Conservation (phyloP, 257 asterid genomes). For the Solanum chaucha region DNA sequence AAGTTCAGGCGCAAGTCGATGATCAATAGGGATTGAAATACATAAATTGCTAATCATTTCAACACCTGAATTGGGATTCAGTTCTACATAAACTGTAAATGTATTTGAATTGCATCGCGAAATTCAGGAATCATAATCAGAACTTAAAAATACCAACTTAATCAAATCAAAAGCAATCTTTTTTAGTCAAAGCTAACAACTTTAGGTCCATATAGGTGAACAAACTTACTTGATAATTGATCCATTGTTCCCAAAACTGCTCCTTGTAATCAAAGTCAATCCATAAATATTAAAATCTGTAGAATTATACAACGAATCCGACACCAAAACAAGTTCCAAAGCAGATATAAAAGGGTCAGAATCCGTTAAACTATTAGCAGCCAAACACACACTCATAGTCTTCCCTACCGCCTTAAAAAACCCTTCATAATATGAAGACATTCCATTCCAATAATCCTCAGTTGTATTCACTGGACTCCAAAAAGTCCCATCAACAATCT, state of each 20-base stretch:
- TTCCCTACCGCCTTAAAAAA: slow-evolving; percentile 64
- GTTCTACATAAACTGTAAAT: background rate
- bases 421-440: slow-evolving; percentile 52
- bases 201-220: background rate
- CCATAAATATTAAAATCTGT: slow-evolving; percentile 54
- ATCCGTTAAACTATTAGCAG: slow-evolving; percentile 64
- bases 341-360: slow-evolving; percentile 96
- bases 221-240: slow-evolving; percentile 47
- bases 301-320: slow-evolving; percentile 70
- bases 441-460: slow-evolving; percentile 35
- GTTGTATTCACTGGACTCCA: slow-evolving; percentile 88
- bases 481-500: slow-evolving; percentile 86
- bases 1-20: background rate
- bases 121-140: background rate
- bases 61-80: background rate
- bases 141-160: background rate
- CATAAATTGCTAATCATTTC: background rate
- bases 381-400: slow-evolving; percentile 78
- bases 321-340: slow-evolving; percentile 63
- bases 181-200: background rate
- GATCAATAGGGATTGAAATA: background rate
- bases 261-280: slow-evolving; percentile 64
- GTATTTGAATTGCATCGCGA: background rate
- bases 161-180: background rate
- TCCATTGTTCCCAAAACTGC: slow-evolving; percentile 76